Evolutionary conservation across 352 stramenopile species (phyloP).

Genomic region (Phytophthora gonapodyides): DNA sequence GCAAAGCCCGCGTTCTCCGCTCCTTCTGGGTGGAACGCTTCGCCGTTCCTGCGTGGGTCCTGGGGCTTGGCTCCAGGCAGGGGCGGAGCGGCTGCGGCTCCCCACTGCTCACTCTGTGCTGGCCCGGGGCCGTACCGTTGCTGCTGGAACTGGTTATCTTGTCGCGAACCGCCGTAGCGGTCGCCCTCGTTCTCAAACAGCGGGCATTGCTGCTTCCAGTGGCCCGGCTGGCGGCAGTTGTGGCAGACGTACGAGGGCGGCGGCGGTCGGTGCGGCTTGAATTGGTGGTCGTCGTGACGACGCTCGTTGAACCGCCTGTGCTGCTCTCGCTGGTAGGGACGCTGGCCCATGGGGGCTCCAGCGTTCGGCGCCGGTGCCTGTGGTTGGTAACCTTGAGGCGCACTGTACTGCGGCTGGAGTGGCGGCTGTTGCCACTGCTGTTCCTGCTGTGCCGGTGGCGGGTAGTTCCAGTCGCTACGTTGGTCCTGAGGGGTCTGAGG

Average conservation of each 20-base stretch:
- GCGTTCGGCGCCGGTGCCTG: slow-evolving; percentile 10
- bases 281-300: slow-evolving; percentile 30
- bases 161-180: slow-evolving; percentile 5
- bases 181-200: slow-evolving; percentile 37
- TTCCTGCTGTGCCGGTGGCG: slow-evolving; percentile 1
- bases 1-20: slow-evolving; percentile 6
- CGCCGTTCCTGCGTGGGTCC: slow-evolving; percentile 27
- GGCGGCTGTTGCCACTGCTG: slow-evolving; percentile 21
- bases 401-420: slow-evolving; percentile 17
- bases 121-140: slow-evolving; percentile 7
- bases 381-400: slow-evolving; percentile 13
- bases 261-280: slow-evolving; percentile 42
- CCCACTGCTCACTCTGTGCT: slow-evolving; percentile 19
- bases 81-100: not conserved
- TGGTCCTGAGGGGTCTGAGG: slow-evolving; percentile 15
- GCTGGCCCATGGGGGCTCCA: slow-evolving; percentile 16
- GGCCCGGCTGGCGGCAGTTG: slow-evolving; percentile 73
- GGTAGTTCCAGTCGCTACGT: slow-evolving; percentile 23
- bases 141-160: slow-evolving; percentile 15
- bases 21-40: slow-evolving; percentile 7
- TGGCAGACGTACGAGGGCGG: slow-evolving; percentile 75
- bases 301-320: slow-evolving; percentile 33
- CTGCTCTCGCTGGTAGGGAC: slow-evolving; percentile 30
- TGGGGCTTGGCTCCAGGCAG: slow-evolving; percentile 18
- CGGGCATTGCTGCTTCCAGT: slow-evolving; percentile 83